Conservation (phyloP, 768 basidiomycete species). For the Psilocybe cubensis region DNA sequence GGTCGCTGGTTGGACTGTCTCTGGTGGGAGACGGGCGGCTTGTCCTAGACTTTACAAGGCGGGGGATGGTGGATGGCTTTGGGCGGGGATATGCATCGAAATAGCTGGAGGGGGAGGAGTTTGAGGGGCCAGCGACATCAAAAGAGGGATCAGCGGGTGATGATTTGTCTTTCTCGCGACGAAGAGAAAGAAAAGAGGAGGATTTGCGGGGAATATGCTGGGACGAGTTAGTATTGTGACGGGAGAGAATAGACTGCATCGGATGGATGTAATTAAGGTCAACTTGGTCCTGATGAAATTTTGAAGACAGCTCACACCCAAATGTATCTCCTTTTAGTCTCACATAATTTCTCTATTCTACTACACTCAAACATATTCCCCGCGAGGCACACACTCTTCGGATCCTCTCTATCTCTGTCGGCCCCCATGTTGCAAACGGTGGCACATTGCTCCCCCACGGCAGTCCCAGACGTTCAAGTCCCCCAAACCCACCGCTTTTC, state of each 20-base stretch:
- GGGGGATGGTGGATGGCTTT: conserved; percentile 36
- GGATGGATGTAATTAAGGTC: neutral
- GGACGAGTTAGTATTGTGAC: conserved; percentile 38
- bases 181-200: conserved; percentile 59
- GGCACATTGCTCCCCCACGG: conserved; percentile 43
- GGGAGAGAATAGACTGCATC: conserved; percentile 44
- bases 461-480: conserved; percentile 36
- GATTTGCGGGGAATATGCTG: conserved; percentile 54
- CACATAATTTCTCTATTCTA: too few relatives aligned
- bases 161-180: conserved; percentile 49
- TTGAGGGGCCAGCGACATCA: conserved; percentile 31
- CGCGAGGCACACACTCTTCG: conserved; percentile 19
- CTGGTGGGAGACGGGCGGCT: conserved; percentile 22
- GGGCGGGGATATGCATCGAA: conserved; percentile 51
- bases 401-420: conserved; percentile 19
- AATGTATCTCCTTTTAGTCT: conserved; percentile 11
- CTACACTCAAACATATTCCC: conserved; percentile 13
- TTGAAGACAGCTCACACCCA: neutral
- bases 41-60: conserved; percentile 34
- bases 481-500: conserved; percentile 33
- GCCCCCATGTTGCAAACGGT: conserved; percentile 43
- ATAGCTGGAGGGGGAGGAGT: conserved; percentile 36
- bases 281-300: conserved; percentile 2
- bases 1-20: conserved; percentile 14
- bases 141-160: conserved; percentile 17